A percentile compares a stretch with the other conserved stretches of the same genome.
These are phyloP conservation scores for Corylus americana DNA, from an alignment of 306 rosid species.

Conservation along the genomic window DNA sequence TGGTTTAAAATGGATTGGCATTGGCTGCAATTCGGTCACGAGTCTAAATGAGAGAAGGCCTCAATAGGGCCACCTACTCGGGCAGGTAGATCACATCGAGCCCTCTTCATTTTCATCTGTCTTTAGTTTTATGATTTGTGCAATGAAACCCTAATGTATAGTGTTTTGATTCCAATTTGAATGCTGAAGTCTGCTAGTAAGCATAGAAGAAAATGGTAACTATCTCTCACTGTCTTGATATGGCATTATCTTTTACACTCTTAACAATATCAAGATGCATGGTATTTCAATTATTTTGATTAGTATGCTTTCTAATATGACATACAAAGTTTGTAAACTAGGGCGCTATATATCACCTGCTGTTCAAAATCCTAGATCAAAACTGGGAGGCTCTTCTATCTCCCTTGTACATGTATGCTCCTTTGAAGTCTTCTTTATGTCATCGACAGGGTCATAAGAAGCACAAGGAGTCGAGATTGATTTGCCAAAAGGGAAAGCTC, in stretches of 20 bases:
- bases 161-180: neutral
- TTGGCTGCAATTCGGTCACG: no score
- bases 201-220: neutral
- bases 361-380: slow-evolving; percentile 73
- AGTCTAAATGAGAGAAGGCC: no score
- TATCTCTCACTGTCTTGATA: no score
- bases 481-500: slow-evolving; percentile 24
- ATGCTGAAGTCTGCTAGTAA: neutral
- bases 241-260: no score
- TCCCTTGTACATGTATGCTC: slow-evolving; percentile 38
- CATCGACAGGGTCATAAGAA: slow-evolving; percentile 30
- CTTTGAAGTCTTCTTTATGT: slow-evolving; percentile 29
- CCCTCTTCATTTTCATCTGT: neutral
- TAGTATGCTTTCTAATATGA: no score
- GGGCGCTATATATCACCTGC: slow-evolving; percentile 17
- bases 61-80: no score
- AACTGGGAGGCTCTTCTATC: slow-evolving; percentile 51
- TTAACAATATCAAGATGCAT: no score
- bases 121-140: neutral
- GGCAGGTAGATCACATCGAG: no score
- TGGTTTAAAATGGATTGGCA: no score
- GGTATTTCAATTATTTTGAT: no score
- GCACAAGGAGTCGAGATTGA: slow-evolving; percentile 23
- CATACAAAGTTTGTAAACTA: no score
- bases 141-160: neutral